Evolutionary conservation across 768 basidiomycete genomes (phyloP), one percentile per base, ranked within the genome.

Genomic region (Polyporus arcularius): DNA sequence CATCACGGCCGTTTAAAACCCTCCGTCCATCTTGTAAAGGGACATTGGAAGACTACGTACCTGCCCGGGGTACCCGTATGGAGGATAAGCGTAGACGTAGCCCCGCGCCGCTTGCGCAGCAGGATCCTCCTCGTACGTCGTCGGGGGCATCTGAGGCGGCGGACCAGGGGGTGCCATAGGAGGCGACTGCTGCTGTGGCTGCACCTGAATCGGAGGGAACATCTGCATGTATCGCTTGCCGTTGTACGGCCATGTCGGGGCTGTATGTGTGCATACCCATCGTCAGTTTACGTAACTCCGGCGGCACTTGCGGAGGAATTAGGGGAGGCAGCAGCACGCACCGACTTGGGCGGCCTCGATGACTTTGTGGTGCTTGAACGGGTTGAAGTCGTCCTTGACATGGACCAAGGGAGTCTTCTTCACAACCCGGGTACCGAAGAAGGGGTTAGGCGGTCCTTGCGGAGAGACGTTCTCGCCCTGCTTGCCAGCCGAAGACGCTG

Each of bases 351-450:
- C 75, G 7, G 94, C 85, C 55, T 92, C 92, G 8, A 79, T 83
- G 30, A 94, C 86, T 72, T 92, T 92, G 70, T 84, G 83, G 68
- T 89, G 85, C 76, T 92, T 93, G 85, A 96, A 97, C 15, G 96
- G 95, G 73, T 96, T 97, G 72, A 99, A 99, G 71, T 98, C 96
- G 67, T 97, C 94, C 76, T 96, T 93, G 74, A 96, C 84, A 71
- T 93, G 89, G 39, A 96, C 89, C 7, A 63, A 64, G 15, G 85
- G 80, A 3, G 82, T 82, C 76, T 90, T 92, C 81, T 94, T 94
- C 72, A 87, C 83, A 18, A 79, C 72, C 39, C 89, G 88, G 32
- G 85, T 79, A 32, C 94, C 92, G 70, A 97, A 98, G 88, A 98
- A 98, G 16, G 93, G 89, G 70, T 97, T 92, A 35, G 87, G 85